phyloP scores from a whole-genome alignment of 2,329 filamentous ascomycete species.

The Sporothrix schenckii region DNA sequence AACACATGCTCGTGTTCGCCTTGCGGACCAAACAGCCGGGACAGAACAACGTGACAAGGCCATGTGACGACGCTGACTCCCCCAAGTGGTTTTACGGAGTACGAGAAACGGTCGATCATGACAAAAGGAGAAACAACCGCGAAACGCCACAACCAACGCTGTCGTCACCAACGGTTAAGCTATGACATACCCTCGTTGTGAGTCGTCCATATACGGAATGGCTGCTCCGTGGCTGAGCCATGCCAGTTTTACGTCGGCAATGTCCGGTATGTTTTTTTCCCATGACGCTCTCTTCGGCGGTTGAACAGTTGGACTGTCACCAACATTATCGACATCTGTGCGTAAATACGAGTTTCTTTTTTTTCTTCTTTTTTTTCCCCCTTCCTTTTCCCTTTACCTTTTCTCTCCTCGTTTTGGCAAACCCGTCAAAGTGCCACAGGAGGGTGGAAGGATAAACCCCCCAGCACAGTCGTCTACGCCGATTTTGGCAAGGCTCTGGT shows the following conservation, averaged over 20 bases:
- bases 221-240: background rate
- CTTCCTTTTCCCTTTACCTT: background rate
- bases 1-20: background rate
- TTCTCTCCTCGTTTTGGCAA: background rate
- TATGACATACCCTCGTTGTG: too few relatives aligned
- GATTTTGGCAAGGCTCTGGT: conserved; percentile 3
- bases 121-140: conserved; percentile 6
- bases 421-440: background rate
- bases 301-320: too few relatives aligned
- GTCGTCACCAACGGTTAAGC: background rate
- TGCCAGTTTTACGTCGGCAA: conserved; percentile 17
- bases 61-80: background rate
- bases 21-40: conserved; percentile 1
- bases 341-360: background rate
- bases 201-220: background rate
- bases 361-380: background rate
- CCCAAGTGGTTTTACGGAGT: too few relatives aligned
- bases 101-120: background rate
- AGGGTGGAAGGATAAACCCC: background rate
- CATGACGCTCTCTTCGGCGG: background rate
- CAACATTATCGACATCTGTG: background rate
- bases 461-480: background rate
- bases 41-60: too few relatives aligned
- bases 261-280: conserved; percentile 11
- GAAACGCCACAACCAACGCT: background rate